Evolutionary conservation across 352 stramenopile genomes (phyloP), one percentile per base, ranked within the genome.

Genomic region (Globisporangium alternatum): DNA sequence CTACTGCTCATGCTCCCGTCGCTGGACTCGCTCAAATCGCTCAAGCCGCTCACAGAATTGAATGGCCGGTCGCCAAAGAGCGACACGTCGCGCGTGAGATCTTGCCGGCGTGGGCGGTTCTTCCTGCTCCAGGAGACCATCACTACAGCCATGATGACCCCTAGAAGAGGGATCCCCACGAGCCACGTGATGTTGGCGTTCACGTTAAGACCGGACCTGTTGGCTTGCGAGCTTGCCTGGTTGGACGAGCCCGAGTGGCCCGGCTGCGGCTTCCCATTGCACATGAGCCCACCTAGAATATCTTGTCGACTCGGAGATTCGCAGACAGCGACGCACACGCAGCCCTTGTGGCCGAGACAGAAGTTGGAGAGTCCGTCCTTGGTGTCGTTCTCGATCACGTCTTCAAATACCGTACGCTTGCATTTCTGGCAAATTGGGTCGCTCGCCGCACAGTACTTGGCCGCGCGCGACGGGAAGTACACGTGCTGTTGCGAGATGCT

Each of bases 271-370:
- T 60, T 49, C 3, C 62, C 62, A 13, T 67, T 30, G 62, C 77
- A 55, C 61, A 72, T 69, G 75, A 80, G 39, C 51, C 70, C 56
- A 28, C 75, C 64, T 45, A 79, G 70, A 33, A 76, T 70, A 8
- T 70, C 67, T 28, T 68, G 5, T n/a, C 67, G 22, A 1, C 64
- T 56, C 12, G 64, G 48, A 0, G 68, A 72, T 30, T 84, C 76
- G 39, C 76, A 84, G 30, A 81, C 71, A 2, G 76, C 74, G 7
- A 84, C 53, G 56, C 76, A 84, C 6, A 84, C 74, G 47, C 76
- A 84, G 28, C 56, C 60, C 30, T 74, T 73, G 55, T 77, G 39
- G 9, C 76, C 76, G 47, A 59, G 56, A 48, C 76, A 84, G 56
- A 72, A 84, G 30, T 64, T 59, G 2, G 72, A 78, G 22, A 67